These are phyloP conservation scores for Lachnellula arida DNA, from an alignment of 2,329 filamentous ascomycete species.

Conservation along the genomic window DNA sequence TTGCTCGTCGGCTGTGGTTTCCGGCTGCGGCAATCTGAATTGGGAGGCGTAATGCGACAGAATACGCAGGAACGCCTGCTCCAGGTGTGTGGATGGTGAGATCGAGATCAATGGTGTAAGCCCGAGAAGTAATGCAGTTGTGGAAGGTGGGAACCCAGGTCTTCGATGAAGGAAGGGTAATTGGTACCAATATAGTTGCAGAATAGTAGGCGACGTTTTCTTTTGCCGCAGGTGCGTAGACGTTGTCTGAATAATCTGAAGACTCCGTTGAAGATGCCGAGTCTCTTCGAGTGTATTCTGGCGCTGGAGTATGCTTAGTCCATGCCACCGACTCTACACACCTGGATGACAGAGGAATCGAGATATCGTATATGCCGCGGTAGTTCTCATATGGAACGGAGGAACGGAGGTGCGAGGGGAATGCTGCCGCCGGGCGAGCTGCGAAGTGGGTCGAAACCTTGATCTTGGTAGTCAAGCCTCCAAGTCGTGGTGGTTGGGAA, in stretches of 20 bases:
- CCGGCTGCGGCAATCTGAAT: conserved; percentile 29
- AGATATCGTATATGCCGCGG: conserved; percentile 23
- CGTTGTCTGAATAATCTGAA: conserved; percentile 21
- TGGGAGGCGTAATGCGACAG: conserved; percentile 28
- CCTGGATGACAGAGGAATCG: conserved; percentile 27
- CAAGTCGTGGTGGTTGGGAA: conserved; percentile 29
- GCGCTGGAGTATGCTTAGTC: conserved; percentile 23
- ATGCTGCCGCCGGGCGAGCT: conserved; percentile 14
- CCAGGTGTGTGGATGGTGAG: conserved; percentile 50
- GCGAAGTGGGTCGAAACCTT: conserved; percentile 27
- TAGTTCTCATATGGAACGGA: conserved; percentile 19
- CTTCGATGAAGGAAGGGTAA: conserved; percentile 56
- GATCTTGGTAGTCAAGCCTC: conserved; percentile 29
- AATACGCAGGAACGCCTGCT: conserved; percentile 34
- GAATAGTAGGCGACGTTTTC: conserved; percentile 43
- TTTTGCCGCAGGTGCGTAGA: conserved; percentile 2
- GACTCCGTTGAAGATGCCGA: conserved; percentile 27
- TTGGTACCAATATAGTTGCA: conserved; percentile 56
- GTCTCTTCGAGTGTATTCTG: conserved; percentile 19
- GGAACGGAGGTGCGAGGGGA: conserved; percentile 20
- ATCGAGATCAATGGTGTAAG: conserved; percentile 56
- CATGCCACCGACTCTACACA: conserved; percentile 31
- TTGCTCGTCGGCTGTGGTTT: conserved; percentile 9
- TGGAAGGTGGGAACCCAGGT: conserved; percentile 66
- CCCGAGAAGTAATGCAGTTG: conserved; percentile 60